These are phyloP conservation scores for Leishmania mexicana DNA, from an alignment of 208 protist species.

Conservation along the genomic window DNA sequence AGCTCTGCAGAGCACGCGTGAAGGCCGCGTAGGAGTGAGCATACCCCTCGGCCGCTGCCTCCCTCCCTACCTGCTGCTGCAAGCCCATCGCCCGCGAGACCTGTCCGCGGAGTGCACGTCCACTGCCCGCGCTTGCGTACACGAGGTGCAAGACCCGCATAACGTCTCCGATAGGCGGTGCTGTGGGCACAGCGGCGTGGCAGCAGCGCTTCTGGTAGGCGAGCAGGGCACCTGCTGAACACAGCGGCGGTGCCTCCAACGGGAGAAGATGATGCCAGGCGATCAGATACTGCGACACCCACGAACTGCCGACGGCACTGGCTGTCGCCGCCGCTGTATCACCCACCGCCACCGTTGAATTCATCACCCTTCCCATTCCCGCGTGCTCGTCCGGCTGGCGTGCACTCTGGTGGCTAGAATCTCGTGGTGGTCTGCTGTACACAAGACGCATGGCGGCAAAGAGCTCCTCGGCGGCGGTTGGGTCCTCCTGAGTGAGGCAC, in stretches of 20 bases:
- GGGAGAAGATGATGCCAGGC: conserved; percentile 24
- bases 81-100: conserved; percentile 8
- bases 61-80: background rate
- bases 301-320: background rate
- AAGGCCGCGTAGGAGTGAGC: conserved; percentile 1
- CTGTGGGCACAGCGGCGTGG: background rate
- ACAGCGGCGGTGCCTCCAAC: conserved; percentile 25
- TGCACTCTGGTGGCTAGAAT: background rate
- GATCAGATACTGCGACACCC: conserved; percentile 4
- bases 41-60: background rate
- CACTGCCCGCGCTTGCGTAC: conserved; percentile 28
- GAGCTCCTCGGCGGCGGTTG: conserved; percentile 12
- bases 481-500: conserved; percentile 20
- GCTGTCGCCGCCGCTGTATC: background rate
- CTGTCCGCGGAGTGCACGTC: conserved; percentile 24
- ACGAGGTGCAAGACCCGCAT: conserved; percentile 27
- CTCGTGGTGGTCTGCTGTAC: background rate
- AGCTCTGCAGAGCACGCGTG: background rate
- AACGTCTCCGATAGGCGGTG: conserved; percentile 2
- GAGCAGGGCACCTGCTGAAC: background rate
- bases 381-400: background rate
- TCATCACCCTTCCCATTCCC: background rate
- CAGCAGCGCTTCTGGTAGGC: conserved; percentile 22
- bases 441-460: conserved; percentile 31
- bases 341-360: background rate